Evolutionary conservation across 2,329 filamentous ascomycete genomes (phyloP), one percentile per base, ranked within the genome.

Genomic region (Tolypocladium endophyticum): DNA sequence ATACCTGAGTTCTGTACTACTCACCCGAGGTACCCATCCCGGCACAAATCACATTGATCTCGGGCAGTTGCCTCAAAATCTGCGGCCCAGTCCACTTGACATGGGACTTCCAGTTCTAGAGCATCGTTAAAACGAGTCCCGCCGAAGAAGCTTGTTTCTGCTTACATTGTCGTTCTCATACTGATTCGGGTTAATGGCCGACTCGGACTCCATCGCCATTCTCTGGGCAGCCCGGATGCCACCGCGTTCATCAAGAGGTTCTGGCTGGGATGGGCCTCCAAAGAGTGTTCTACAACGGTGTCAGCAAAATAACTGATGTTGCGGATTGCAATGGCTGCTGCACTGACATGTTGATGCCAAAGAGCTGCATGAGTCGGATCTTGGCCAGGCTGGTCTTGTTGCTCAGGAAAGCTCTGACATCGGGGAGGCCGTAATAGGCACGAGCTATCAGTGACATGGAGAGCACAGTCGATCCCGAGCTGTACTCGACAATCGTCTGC

Each of bases 401-500:
- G 64, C 78, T 83, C 23, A 86, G 66, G 62, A 78, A 85, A 0
- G 83, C 83, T 16, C 77, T 71, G 0, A 79, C 77, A 61, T 86
- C 81, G 1, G 77, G 66, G 20, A 82, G 71, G 2, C 75, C 77
- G 61, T 82, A 77, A 58, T 80, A 73, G 1, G 80, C 79, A 20
- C 82, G 73, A 0, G 79, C 76, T 12, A 82, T 74, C 65, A 86
- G 75, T 0, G 79, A 77, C 78, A 86, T 79, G 1, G 83, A 86
- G 35, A 86, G 76, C 6, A 85, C 82, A 0, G 84, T 87, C 1
- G 82, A 86, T 0, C 84, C 84, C 1, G 83, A 86, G 67, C 81
- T 85, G 60, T 82, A 82, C 64, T 87, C 84, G 56, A 86, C 77
- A 25, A 86, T 77, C 0, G 78, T 79, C 56, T 80, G 72, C 2